Evolutionary conservation across 1,139 yeast genomes (phyloP).

Genomic region (Geotrichum macrosporum): DNA sequence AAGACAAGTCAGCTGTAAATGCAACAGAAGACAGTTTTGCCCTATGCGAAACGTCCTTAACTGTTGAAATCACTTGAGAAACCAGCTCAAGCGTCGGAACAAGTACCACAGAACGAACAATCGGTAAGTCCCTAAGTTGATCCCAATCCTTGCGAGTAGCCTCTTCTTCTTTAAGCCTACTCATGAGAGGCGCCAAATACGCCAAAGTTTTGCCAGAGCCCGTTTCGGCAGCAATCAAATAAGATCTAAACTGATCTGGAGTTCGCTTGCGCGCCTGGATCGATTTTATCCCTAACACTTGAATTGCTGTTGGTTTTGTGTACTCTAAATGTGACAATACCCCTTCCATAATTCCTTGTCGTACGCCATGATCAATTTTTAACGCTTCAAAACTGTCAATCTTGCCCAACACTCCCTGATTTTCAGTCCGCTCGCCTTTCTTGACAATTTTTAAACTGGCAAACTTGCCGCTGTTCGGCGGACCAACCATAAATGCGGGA

Average conservation of each 20-base stretch:
- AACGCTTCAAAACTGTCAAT: conserved; percentile 61
- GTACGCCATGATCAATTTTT: conserved; percentile 60
- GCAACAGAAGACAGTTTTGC: conserved; percentile 32
- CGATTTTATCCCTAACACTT: conserved; percentile 52
- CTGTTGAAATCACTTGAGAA: conserved; percentile 62
- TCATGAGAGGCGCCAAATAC: conserved; percentile 69
- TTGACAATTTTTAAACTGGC: conserved; percentile 37
- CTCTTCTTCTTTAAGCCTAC: conserved; percentile 53
- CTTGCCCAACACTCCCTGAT: conserved; percentile 43
- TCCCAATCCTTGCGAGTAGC: conserved; percentile 28
- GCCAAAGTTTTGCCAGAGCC: conserved; percentile 97
- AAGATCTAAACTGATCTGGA: conserved; percentile 49
- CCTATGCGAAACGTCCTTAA: conserved; percentile 53
- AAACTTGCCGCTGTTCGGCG: conserved; percentile 34
- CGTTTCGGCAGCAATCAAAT: conserved; percentile 89
- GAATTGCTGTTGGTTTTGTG: conserved; percentile 58
- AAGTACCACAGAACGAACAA: conserved; percentile 63
- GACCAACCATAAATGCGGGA: conserved; percentile 24
- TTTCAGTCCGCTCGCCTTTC: conserved; percentile 33
- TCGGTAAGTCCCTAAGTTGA: conserved; percentile 38
- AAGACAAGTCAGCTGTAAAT: conserved; percentile 31
- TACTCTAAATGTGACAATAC: conserved; percentile 36
- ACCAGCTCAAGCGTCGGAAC: conserved; percentile 90
- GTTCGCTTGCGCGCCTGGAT: conserved; percentile 37
- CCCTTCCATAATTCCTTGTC: conserved; percentile 59